Evolutionary conservation across 768 basidiomycete genomes (phyloP).

Genomic region (Hypholoma fasciculare): DNA sequence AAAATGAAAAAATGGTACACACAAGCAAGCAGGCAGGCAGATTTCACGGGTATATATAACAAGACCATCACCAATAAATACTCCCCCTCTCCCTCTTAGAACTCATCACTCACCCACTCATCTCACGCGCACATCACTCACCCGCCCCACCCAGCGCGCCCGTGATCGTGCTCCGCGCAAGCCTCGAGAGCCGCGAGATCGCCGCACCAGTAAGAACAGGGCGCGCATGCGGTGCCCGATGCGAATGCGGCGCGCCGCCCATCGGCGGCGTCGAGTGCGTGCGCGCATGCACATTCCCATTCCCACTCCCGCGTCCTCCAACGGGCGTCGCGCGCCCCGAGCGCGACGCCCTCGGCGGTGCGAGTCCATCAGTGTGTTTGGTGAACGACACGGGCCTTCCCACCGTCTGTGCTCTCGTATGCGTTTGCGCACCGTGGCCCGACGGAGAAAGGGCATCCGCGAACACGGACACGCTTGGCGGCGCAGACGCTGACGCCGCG

Average conservation of each 20-base stretch:
- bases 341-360: slow-evolving; percentile 33
- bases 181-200: slow-evolving; percentile 56
- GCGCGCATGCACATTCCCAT: slow-evolving; percentile 37
- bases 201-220: slow-evolving; percentile 78
- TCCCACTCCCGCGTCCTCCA: neutral
- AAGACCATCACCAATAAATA: too few relatives aligned
- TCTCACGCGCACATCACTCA: neutral
- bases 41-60: too few relatives aligned
- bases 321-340: slow-evolving; percentile 35
- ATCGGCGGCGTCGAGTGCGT: slow-evolving; percentile 68
- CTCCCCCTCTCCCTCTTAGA: too few relatives aligned
- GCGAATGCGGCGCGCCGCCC: slow-evolving; percentile 28
- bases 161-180: neutral
- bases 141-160: neutral
- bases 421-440: slow-evolving; percentile 28
- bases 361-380: too few relatives aligned
- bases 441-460: too few relatives aligned
- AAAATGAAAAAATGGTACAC: too few relatives aligned
- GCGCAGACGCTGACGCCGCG: neutral
- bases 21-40: too few relatives aligned
- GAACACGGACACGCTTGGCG: too few relatives aligned
- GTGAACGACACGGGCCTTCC: slow-evolving; percentile 32
- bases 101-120: too few relatives aligned
- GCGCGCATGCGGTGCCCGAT: slow-evolving; percentile 43
- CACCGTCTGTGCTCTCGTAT: slow-evolving; percentile 59